These are phyloP conservation scores for Boletus calvinii DNA, from an alignment of 1,284 basidiomycete species.

Conservation along the genomic window DNA sequence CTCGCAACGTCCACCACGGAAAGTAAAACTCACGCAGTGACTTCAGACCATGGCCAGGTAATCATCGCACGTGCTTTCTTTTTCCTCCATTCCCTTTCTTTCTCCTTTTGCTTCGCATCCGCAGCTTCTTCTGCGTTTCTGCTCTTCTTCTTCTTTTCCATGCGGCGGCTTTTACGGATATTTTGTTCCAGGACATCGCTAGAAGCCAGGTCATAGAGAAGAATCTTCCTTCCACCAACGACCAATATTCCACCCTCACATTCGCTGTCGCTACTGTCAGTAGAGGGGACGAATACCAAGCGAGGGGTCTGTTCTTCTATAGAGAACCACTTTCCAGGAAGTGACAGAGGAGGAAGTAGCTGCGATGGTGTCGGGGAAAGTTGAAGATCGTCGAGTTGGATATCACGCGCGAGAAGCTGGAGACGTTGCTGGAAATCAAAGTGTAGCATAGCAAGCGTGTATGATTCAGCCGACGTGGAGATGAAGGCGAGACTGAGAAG, in stretches of 20 bases:
- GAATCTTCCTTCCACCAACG: conserved; percentile 60
- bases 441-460: conserved; percentile 66
- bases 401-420: conserved; percentile 59
- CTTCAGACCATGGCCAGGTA: conserved; percentile 71
- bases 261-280: conserved; percentile 28
- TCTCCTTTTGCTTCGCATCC: conserved; percentile 55
- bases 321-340: conserved; percentile 31
- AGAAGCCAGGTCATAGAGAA: conserved; percentile 57
- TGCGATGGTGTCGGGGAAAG: conserved; percentile 53
- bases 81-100: conserved; percentile 50
- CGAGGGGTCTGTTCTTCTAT: conserved; percentile 31
- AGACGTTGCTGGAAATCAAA: conserved; percentile 61
- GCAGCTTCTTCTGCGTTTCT: conserved; percentile 39
- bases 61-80: conserved; percentile 52
- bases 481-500: conserved; percentile 72
- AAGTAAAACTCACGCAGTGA: conserved; percentile 51
- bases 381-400: conserved; percentile 49
- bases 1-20: not conserved
- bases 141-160: conserved; percentile 50
- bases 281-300: conserved; percentile 26
- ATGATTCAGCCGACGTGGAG: conserved; percentile 43
- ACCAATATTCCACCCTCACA: conserved; percentile 68
- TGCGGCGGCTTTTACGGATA: conserved; percentile 49
- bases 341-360: conserved; percentile 48
- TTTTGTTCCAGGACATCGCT: conserved; percentile 49